Conservation (phyloP, 495 filamentous ascomycete species). For the Pyronema omphalodes region DNA sequence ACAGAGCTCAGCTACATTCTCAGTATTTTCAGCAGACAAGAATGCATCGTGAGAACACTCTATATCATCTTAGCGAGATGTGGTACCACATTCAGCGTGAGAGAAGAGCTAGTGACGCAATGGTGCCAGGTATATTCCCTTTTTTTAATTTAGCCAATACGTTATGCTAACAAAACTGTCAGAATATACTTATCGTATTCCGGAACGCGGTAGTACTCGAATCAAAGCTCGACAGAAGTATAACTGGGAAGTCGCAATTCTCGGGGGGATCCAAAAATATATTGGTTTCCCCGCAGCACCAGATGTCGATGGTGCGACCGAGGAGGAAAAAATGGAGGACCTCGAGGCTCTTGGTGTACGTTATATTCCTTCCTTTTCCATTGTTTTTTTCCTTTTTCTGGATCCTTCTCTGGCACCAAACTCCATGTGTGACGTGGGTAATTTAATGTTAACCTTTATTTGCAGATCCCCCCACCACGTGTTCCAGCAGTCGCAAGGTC, state of each 20-base stretch:
- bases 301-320: conserved; percentile 48
- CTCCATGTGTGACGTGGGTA: neutral
- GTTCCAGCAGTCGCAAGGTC: conserved; percentile 18
- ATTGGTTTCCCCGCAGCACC: conserved; percentile 94
- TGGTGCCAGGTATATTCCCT: conserved; percentile 43
- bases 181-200: conserved; percentile 40
- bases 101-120: conserved; percentile 60
- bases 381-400: conserved; percentile 12
- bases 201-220: conserved; percentile 51
- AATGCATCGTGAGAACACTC: conserved; percentile 58
- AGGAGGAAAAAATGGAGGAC: conserved; percentile 65
- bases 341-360: conserved; percentile 79
- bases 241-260: conserved; percentile 79
- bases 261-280: conserved; percentile 82
- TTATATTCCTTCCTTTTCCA: conserved; percentile 10
- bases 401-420: conserved; percentile 9
- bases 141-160: conserved; percentile 20
- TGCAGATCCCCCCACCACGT: conserved; percentile 22
- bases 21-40: conserved; percentile 74
- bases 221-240: conserved; percentile 62
- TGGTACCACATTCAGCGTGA: conserved; percentile 87
- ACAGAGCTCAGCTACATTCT: conserved; percentile 61
- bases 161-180: conserved; percentile 3
- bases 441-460: conserved; percentile 12
- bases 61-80: conserved; percentile 61